Evolutionary conservation across 441 rosid species (phyloP).

Genomic region (Capsella rubella): DNA sequence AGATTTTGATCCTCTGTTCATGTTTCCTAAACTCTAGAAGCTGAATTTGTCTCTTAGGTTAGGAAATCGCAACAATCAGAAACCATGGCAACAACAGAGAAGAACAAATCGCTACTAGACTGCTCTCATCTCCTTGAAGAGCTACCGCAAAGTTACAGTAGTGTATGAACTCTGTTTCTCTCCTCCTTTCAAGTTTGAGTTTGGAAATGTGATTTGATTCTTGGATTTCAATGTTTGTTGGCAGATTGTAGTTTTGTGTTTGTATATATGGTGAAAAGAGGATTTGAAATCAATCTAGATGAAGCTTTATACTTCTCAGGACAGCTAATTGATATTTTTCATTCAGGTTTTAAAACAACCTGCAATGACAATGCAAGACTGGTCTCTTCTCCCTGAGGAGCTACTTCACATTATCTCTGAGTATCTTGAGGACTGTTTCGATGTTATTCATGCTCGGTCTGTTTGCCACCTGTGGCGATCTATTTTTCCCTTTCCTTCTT

Average conservation of each 20-base stretch:
- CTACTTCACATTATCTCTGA: neutral
- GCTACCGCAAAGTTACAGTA: neutral
- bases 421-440: neutral
- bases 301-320: too few species aligned
- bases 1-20: neutral
- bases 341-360: too few species aligned
- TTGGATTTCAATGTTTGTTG: too few species aligned
- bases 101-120: neutral
- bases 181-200: neutral
- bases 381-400: constrained; percentile 13
- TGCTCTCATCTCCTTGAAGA: constrained; percentile 13
- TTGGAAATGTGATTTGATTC: neutral
- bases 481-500: neutral
- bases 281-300: too few species aligned
- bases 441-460: constrained; percentile 32
- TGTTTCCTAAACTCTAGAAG: neutral
- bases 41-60: constrained; percentile 6
- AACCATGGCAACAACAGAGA: neutral
- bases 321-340: too few species aligned
- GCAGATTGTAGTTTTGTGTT: too few species aligned
- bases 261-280: too few species aligned
- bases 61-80: neutral
- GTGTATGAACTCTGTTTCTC: neutral
- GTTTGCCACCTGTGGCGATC: constrained; percentile 21
- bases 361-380: neutral